Evolutionary conservation across 2,329 filamentous ascomycete species (phyloP), one percentile per base, ranked within the genome.

Genomic region (Onygenales sp.): DNA sequence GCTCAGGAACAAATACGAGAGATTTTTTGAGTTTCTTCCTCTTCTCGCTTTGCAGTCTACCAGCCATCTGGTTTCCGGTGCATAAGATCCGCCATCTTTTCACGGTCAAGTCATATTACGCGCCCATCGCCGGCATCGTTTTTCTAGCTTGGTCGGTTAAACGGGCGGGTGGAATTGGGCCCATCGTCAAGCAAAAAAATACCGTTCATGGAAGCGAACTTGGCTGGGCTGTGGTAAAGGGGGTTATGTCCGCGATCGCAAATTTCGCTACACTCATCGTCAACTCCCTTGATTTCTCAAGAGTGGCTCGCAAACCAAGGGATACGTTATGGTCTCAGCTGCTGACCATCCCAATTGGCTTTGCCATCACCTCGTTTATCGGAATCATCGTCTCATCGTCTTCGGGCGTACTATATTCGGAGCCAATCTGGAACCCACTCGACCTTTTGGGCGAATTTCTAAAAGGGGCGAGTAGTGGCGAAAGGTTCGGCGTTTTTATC

Each of bases 91-190:
- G 90, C 45, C 90, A 95, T 67, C 75, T 95, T 3, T 95, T 95
- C 72, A 95, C 90, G 0, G 86, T 89, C 64, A 96, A 96, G 73
- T 84, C 91, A 0, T 87, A 83, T 64, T 81, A 94, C 55, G 90
- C 93, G 0, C 91, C 91, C 0, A 78, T 79, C 39, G 89, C 89
- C n/a, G 90, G 87, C 50, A 76, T 95, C 49, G 83, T 87, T 11
- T 93, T 93, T 69, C 87, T 95, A 69, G 85, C 89, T 63, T 96
- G 91, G 91, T 81, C 88, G 2, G 78, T 95, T 31, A 83, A 88
- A 38, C 82, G 86, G 31, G 91, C 91, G 33, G 82, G 89, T 43
- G 91, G 90, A 0, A 79, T 91, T 54, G 91, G 91, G 1, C 89
- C 89, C 1, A 89, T 96, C 60, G 78, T 95, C 27, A 77, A 83